Evolutionary conservation across 2,329 filamentous ascomycete species (phyloP).

Genomic region (Volutella citrinella): DNA sequence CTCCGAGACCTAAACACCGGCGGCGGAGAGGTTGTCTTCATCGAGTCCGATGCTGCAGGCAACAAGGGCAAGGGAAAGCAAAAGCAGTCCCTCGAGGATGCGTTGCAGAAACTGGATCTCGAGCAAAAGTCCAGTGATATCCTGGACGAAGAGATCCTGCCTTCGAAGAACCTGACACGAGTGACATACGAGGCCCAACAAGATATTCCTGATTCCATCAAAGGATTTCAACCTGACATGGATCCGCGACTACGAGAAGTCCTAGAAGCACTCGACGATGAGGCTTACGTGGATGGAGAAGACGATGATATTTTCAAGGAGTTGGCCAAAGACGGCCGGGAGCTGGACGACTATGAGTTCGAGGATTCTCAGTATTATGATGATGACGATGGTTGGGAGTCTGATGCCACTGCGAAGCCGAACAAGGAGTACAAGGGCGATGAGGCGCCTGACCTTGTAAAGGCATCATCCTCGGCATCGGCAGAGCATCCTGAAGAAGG

Average conservation of each 20-base stretch:
- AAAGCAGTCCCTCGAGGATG: constrained; percentile 80
- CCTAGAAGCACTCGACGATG: constrained; percentile 89
- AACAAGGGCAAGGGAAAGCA: constrained; percentile 70
- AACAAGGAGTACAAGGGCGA: constrained; percentile 52
- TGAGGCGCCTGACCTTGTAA: constrained; percentile 47
- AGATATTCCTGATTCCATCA: constrained; percentile 84
- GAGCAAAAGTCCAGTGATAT: constrained; percentile 54
- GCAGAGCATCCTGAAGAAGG: constrained; percentile 55
- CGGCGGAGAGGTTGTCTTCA: constrained; percentile 74
- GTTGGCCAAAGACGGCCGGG: constrained; percentile 65
- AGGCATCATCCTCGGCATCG: constrained; percentile 34
- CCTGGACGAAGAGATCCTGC: constrained; percentile 71
- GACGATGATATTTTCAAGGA: constrained; percentile 82
- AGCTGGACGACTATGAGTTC: constrained; percentile 78
- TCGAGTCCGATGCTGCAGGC: constrained; percentile 66
- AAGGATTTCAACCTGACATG: constrained; percentile 97
- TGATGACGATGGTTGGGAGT: constrained; percentile 87
- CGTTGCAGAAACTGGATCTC: constrained; percentile 62
- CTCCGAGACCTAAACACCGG: constrained; percentile 80
- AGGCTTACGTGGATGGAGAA: constrained; percentile 87
- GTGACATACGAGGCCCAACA: constrained; percentile 90
- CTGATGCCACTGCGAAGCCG: constrained; percentile 86
- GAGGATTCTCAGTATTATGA: constrained; percentile 60
- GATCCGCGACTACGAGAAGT: constrained; percentile 89
- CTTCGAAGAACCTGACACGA: constrained; percentile 74